Conservation (phyloP, 2,329 filamentous ascomycete genomes). For the Epichloe aotearoae region DNA sequence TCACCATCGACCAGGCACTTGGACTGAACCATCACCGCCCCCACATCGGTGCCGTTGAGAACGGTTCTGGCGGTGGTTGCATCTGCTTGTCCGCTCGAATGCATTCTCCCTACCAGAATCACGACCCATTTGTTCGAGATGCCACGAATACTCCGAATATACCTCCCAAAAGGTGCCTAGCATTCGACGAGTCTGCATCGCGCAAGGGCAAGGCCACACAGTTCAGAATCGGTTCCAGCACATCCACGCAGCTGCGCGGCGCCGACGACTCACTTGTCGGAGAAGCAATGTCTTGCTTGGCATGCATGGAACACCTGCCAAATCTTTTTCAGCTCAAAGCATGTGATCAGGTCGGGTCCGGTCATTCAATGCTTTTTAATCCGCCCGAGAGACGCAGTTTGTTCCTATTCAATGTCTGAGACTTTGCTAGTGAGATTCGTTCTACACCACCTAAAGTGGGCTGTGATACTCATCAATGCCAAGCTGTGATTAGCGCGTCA, state of each 20-base stretch:
- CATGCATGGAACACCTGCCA: background rate
- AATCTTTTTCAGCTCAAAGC: no score
- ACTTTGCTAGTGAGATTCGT: background rate
- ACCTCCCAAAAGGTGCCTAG: background rate
- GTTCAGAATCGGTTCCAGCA: background rate
- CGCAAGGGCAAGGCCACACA: background rate
- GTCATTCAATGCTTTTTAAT: background rate
- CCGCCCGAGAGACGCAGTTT: background rate
- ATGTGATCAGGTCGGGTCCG: background rate
- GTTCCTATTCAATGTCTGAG: background rate
- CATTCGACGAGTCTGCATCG: background rate
- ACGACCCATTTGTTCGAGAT: background rate
- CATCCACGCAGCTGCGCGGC: background rate
- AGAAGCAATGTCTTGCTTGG: background rate
- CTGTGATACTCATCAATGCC: background rate
- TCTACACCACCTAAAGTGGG: background rate
- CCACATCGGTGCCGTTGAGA: slow-evolving; percentile 1
- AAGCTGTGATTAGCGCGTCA: background rate
- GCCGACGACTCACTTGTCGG: background rate
- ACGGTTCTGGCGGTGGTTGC: background rate
- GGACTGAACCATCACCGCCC: background rate
- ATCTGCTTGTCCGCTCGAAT: background rate
- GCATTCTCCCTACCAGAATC: background rate
- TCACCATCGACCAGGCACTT: background rate
- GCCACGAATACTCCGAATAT: background rate